Evolutionary conservation across 148 eudicot species (phyloP), one percentile per base, ranked within the genome.

Genomic region (Salicornia ramosissima): DNA sequence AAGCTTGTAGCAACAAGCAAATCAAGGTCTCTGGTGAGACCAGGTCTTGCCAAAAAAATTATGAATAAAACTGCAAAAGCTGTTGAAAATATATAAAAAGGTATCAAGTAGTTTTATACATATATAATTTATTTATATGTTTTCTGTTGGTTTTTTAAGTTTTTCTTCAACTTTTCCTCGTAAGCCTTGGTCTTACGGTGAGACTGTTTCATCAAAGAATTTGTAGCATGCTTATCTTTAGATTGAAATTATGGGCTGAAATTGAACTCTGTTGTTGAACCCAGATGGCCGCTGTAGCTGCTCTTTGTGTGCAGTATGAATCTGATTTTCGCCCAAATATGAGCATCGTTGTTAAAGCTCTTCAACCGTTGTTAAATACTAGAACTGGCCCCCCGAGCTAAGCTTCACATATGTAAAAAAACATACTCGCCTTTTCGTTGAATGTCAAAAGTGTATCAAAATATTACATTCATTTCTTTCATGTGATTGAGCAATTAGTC

Each of bases 241-340:
- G 25, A 14, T 22, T 59, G 25, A 21, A 67, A 22, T 19, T 18
- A 18, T 9, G 25, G 2, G 29, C 43, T 70, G 26, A 49, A 21
- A 34, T 66, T 24, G n/a, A 39, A 50, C 24, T 47, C 29, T 31
- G 39, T 31, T 63, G 11, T 31, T 31, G 72, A 36, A 67, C 60
- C 62, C 81, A 91, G 96, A 80, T 90, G 90, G 96, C 93, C 40
- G 96, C 96, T 54, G 90, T 90, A 43, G 96, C 96, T 52, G 96
- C 89, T 22, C 80, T 88, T 70, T 90, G 96, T 64, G 87, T 90
- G 80, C 96, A 90, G 71, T 88, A 84, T 42, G 93, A 90, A 80
- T 83, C 93, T 33, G 91, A 90, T 72, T 88, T 86, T 71, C 83
- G 96, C 40, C 92, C 96, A 58, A 84, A 86, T 61, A 90, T 90